A percentile compares a stretch with the other conserved stretches of the same genome.
phyloP scores from a whole-genome alignment of 768 basidiomycete species.

The Tulasnella calospora region DNA sequence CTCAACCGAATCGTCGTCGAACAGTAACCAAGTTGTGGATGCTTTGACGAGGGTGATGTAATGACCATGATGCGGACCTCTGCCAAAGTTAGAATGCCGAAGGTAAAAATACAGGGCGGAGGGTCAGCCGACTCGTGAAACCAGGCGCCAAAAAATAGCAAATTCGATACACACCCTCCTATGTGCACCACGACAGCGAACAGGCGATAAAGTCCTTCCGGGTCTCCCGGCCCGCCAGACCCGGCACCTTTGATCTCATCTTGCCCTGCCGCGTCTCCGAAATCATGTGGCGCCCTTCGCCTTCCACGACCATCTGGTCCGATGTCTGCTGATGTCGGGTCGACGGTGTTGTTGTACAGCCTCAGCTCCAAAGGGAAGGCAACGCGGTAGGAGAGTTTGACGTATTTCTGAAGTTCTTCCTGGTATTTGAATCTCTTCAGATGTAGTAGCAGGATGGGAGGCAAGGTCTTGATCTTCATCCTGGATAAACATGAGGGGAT shows the following conservation, averaged over 20 bases:
- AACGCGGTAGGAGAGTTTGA: constrained; percentile 94
- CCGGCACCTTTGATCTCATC: constrained; percentile 17
- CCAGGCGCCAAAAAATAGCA: constrained; percentile 28
- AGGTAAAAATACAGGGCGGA: no score
- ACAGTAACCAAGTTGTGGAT: constrained; percentile 74
- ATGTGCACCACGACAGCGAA: constrained; percentile 99
- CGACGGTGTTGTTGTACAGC: constrained; percentile 87
- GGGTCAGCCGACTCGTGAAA: constrained; percentile 29
- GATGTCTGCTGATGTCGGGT: constrained; percentile 36
- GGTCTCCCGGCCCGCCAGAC: constrained; percentile 49
- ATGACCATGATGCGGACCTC: constrained; percentile 98
- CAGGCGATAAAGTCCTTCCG: constrained; percentile 88
- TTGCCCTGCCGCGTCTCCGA: neutral
- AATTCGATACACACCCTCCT: constrained; percentile 78
- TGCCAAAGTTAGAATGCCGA: constrained; percentile 25
- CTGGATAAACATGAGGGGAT: constrained; percentile 42
- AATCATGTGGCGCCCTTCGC: constrained; percentile 12
- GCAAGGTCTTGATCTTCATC: constrained; percentile 98
- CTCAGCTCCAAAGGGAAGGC: constrained; percentile 93
- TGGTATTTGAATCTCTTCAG: constrained; percentile 99
- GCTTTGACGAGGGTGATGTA: constrained; percentile 94
- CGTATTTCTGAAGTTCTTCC: constrained; percentile 82
- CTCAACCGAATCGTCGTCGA: constrained; percentile 92
- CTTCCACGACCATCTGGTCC: constrained; percentile 13
- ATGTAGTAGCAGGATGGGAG: constrained; percentile 92